phyloP scores from a whole-genome alignment of 495 filamentous ascomycete genomes.

The Neurospora sp. region DNA sequence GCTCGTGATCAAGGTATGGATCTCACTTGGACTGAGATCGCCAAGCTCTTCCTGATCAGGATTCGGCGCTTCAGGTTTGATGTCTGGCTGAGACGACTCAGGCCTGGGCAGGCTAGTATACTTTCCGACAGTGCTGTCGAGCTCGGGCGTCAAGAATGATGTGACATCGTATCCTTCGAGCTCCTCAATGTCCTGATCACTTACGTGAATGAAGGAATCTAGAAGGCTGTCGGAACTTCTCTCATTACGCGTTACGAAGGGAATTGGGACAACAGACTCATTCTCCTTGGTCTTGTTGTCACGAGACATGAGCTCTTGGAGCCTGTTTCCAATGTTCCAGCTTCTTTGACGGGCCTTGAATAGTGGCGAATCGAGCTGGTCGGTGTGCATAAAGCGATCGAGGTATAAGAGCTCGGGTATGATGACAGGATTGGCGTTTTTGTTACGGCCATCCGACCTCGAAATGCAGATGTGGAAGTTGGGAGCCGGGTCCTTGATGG shows the following conservation, averaged over 20 bases:
- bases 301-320: slow-evolving; percentile 45
- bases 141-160: background rate
- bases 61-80: background rate
- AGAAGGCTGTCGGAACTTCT: background rate
- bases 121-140: background rate
- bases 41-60: background rate
- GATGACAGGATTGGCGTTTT: slow-evolving; percentile 67
- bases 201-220: background rate
- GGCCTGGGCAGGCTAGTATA: background rate
- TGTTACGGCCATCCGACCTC: slow-evolving; percentile 62
- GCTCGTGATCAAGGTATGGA: background rate
- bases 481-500: slow-evolving; percentile 68
- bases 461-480: slow-evolving; percentile 84
- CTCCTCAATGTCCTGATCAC: background rate
- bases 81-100: background rate
- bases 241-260: background rate
- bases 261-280: background rate
- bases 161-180: background rate
- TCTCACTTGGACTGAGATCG: background rate
- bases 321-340: slow-evolving; percentile 64
- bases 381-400: slow-evolving; percentile 74
- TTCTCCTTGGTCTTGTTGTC: background rate
- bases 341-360: slow-evolving; percentile 50
- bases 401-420: slow-evolving; percentile 73
- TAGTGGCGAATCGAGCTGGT: slow-evolving; percentile 43